Evolutionary conservation across 2,329 filamentous ascomycete genomes (phyloP).

Genomic region (Diaporthe amygdali): DNA sequence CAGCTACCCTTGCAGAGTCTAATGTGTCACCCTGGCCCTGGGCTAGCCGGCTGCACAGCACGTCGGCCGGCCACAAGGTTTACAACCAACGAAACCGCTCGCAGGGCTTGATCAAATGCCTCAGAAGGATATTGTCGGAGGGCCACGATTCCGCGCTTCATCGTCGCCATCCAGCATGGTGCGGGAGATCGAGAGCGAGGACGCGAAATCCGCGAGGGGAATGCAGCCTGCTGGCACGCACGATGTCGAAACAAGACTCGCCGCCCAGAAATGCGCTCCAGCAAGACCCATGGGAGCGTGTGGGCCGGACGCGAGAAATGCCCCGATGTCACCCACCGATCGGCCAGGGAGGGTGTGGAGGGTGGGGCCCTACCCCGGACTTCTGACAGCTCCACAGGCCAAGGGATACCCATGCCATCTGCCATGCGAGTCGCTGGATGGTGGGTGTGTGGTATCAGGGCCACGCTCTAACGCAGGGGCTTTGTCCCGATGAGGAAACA

Average conservation of each 20-base stretch:
- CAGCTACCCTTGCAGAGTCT: background rate
- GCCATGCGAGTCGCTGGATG: background rate
- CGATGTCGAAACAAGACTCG: constrained; percentile 15
- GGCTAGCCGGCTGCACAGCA: background rate
- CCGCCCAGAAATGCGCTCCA: constrained; percentile 2
- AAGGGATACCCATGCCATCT: background rate
- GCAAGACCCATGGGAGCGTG: background rate
- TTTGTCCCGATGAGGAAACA: background rate
- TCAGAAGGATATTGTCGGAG: background rate
- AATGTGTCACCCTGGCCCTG: background rate
- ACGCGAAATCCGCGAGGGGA: background rate
- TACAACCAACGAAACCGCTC: background rate
- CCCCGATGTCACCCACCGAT: constrained; percentile 14
- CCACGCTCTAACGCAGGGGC: background rate
- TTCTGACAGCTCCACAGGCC: background rate
- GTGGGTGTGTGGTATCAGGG: background rate
- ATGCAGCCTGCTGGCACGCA: background rate
- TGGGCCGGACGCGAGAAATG: background rate
- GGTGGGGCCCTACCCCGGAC: background rate
- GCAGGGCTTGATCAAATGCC: background rate
- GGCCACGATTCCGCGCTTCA: no score
- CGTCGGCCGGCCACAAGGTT: background rate
- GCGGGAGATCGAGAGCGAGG: background rate
- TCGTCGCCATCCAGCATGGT: background rate
- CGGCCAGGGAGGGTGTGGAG: background rate